Evolutionary conservation across 371 early-diverging fungal genomes (phyloP), one percentile per base, ranked within the genome.

Genomic region (Mortierella sp.): DNA sequence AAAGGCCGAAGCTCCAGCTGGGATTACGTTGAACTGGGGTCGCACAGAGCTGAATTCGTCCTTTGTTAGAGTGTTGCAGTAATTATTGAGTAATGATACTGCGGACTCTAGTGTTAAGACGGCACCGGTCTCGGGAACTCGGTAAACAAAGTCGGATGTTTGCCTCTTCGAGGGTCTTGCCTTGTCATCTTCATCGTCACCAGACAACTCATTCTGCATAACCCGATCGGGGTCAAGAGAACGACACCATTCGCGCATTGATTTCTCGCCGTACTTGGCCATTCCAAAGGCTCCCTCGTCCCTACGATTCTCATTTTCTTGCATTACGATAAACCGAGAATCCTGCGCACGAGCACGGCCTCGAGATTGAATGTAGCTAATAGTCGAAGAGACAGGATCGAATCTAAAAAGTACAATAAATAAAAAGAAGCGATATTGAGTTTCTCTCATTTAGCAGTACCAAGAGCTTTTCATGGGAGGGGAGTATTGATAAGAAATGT

Each of bases 341-440:
- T 88, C 81, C n/a, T 72, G 62, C 60, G 88, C 84, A 4, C 98
- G 85, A 0, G 97, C 98, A n/a, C 98, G 87, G 2, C 98, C 98
- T n/a, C 97, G 89, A 7, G 97, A 95, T 75, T 98, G 97, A 11
- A 97, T 95, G 72, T 95, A 92, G 37, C 89, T 85, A 43, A 91
- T 92, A 4, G 93, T 82, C 0, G 92, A 92, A 7, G 83, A 68
- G 45, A 89, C 88, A 59, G 94, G 89, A 56, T 97, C 96, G 80
- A 96, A 97, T 52, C 93, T 89, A 68, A 2, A 58, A 48, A 45
- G 69, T 64, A 45, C 16, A 28, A 11, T 43, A 43, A 50, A 60
- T n/a, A 21, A 21, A 5, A 26, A 52, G 19, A 52, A 9, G 16
- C 9, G 19, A 52, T 21, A 21, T 18, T 14, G 26, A 25, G 55